Evolutionary conservation across 768 basidiomycete species (phyloP).

Genomic region (Nidula microcarpa): DNA sequence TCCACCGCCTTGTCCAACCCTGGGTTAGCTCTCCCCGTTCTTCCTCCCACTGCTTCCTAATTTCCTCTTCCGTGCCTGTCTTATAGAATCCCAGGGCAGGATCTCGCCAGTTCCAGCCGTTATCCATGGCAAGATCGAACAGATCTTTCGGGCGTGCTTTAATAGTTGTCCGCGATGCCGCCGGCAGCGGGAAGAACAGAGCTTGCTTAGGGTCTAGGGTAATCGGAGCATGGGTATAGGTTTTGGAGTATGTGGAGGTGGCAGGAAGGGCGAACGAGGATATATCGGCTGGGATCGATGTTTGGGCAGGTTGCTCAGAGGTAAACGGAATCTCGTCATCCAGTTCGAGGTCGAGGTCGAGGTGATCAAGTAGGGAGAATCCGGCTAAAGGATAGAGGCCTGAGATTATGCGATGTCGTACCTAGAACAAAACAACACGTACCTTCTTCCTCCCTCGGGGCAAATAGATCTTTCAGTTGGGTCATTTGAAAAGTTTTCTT

Average conservation of each 20-base stretch:
- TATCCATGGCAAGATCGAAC: constrained; percentile 44
- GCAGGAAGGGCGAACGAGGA: constrained; percentile 4
- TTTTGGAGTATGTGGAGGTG: constrained; percentile 10
- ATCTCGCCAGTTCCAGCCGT: constrained; percentile 46
- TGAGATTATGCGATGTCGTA: not conserved
- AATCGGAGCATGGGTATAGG: constrained; percentile 20
- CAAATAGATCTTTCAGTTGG: constrained; percentile 72
- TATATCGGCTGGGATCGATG: constrained; percentile 4
- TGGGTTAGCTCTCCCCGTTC: constrained; percentile 61
- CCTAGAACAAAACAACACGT: constrained; percentile 7
- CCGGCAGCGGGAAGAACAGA: constrained; percentile 58
- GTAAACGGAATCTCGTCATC: constrained; percentile 49
- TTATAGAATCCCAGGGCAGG: constrained; percentile 40
- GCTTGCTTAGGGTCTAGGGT: constrained; percentile 51
- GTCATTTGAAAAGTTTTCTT: constrained; percentile 9
- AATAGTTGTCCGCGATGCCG: constrained; percentile 8
- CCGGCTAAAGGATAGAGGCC: constrained; percentile 35
- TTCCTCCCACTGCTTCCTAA: constrained; percentile 69
- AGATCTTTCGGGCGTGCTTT: constrained; percentile 40
- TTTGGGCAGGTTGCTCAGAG: constrained; percentile 8
- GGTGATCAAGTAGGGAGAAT: constrained; percentile 74
- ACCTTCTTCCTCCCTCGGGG: constrained; percentile 67
- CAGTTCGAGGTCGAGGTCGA: constrained; percentile 70
- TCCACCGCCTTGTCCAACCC: constrained; percentile 75
- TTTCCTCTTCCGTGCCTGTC: constrained; percentile 55